Evolutionary conservation across 495 filamentous ascomycete genomes (phyloP).

Genomic region (Penicillium coprophilum): DNA sequence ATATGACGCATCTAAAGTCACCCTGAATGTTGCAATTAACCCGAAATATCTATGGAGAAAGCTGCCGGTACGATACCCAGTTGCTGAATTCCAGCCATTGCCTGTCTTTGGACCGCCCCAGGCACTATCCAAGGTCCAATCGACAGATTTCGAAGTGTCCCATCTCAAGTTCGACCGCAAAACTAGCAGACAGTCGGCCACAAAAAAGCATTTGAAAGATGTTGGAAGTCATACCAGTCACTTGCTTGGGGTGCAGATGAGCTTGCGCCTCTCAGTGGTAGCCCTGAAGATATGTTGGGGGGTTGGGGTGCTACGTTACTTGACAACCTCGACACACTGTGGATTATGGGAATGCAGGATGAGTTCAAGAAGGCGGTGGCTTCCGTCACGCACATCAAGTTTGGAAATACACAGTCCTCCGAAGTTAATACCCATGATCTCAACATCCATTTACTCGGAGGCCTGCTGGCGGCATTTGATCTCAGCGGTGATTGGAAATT

Average conservation of each 20-base stretch:
- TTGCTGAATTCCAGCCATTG: neutral
- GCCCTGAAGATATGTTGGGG: conserved; percentile 64
- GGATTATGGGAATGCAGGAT: conserved; percentile 79
- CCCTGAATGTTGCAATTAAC: neutral
- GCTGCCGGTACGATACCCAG: conserved; percentile 18
- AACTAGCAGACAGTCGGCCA: conserved; percentile 36
- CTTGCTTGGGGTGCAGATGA: conserved; percentile 72
- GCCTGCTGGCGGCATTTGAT: conserved; percentile 52
- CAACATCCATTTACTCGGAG: conserved; percentile 52
- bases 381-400: conserved; percentile 68
- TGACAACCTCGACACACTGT: conserved; percentile 82
- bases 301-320: conserved; percentile 83
- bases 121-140: conserved; percentile 12
- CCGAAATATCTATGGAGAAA: conserved; percentile 10
- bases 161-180: conserved; percentile 6
- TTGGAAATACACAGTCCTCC: conserved; percentile 40
- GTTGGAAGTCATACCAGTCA: conserved; percentile 63
- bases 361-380: conserved; percentile 76
- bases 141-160: conserved; percentile 1
- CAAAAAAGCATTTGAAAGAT: conserved; percentile 60
- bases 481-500: conserved; percentile 39
- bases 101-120: neutral
- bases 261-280: conserved; percentile 57
- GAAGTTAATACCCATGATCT: conserved; percentile 51
- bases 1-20: neutral